These are phyloP conservation scores for Rhodomyrtus psidioides DNA, from an alignment of 441 rosid genomes.

Conservation along the genomic window DNA sequence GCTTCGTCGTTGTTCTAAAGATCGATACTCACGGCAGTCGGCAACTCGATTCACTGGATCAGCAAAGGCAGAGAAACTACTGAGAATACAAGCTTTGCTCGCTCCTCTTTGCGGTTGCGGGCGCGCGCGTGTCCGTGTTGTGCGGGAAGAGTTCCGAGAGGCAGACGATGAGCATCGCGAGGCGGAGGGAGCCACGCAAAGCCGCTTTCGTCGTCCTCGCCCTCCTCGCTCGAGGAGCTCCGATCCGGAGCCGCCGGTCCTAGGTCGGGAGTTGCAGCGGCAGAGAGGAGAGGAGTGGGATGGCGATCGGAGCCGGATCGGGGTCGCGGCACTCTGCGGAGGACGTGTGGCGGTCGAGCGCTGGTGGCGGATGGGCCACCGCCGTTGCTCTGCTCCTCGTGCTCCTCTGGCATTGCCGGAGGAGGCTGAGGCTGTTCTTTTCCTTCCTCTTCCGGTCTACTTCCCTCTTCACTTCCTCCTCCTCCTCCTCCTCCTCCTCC, in stretches of 20 bases:
- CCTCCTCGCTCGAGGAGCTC: not conserved
- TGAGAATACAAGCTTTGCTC: not conserved
- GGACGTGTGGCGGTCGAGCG: not conserved
- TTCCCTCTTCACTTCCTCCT: not conserved
- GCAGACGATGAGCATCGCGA: not conserved
- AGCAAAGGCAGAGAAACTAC: not conserved
- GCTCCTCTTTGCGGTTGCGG: not conserved
- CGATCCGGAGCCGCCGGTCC: not conserved
- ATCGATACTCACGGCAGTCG: not conserved
- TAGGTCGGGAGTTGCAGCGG: not conserved
- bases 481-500: not conserved
- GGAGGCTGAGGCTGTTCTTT: not conserved
- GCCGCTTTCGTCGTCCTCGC: not conserved
- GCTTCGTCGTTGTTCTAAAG: no score
- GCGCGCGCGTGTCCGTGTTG: not conserved
- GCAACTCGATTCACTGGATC: not conserved
- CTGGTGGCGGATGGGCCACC: not conserved
- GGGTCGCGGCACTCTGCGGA: not conserved
- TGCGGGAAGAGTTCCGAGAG: not conserved
- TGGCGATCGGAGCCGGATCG: not conserved
- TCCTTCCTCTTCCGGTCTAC: not conserved
- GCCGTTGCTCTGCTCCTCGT: not conserved
- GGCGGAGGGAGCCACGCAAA: not conserved
- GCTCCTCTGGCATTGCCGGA: not conserved
- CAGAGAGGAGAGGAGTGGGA: not conserved